Evolutionary conservation across 2,329 filamentous ascomycete species (phyloP).

Genomic region (Penicillium sp.): DNA sequence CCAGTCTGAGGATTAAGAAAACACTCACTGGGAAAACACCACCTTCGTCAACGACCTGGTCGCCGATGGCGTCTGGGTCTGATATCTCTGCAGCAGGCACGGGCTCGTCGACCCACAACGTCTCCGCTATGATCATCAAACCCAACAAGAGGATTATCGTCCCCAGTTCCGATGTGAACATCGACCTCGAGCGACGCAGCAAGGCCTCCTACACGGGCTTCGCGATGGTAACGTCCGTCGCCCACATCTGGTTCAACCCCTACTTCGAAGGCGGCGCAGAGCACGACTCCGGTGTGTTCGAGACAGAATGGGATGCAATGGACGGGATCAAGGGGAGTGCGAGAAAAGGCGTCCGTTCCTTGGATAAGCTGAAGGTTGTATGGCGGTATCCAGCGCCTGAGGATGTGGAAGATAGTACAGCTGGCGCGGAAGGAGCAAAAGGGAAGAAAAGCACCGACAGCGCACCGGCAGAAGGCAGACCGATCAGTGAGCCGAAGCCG

Average conservation of each 20-base stretch:
- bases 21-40: neutral
- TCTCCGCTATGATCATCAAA: slow-evolving; percentile 73
- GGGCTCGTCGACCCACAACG: slow-evolving; percentile 42
- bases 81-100: slow-evolving; percentile 10
- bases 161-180: slow-evolving; percentile 80
- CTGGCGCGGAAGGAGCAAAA: neutral
- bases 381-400: slow-evolving; percentile 58
- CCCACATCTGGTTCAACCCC: slow-evolving; percentile 94
- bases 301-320: slow-evolving; percentile 72
- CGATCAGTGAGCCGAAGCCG: slow-evolving; percentile 60
- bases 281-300: slow-evolving; percentile 66
- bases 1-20: slow-evolving; percentile 1
- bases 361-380: slow-evolving; percentile 79
- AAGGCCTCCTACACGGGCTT: slow-evolving; percentile 71
- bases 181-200: slow-evolving; percentile 82
- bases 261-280: slow-evolving; percentile 83
- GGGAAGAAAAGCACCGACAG: slow-evolving; percentile 25
- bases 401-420: slow-evolving; percentile 1
- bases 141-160: slow-evolving; percentile 66
- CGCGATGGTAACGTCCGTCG: slow-evolving; percentile 87
- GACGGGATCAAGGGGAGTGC: slow-evolving; percentile 91
- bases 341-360: slow-evolving; percentile 73
- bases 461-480: slow-evolving; percentile 37
- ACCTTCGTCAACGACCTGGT: slow-evolving; percentile 11
- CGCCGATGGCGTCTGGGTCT: slow-evolving; percentile 12